phyloP scores from a whole-genome alignment of 495 filamentous ascomycete species.

The Lasiosphaeriaceae sp. region DNA sequence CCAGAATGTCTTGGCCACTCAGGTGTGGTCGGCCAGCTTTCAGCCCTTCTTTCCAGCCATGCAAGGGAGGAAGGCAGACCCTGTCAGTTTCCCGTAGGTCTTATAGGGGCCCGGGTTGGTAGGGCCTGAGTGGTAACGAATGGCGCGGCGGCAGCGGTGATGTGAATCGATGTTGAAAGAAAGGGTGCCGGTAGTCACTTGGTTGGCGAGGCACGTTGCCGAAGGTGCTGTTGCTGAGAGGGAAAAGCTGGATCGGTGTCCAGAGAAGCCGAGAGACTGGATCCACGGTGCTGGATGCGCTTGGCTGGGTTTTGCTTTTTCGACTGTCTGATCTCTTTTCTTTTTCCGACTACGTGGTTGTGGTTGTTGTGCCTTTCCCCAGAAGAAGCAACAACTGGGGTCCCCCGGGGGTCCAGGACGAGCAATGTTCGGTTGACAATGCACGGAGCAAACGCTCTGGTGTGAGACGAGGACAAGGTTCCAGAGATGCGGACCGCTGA shows the following conservation, averaged over 20 bases:
- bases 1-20: conserved; percentile 24
- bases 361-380: conserved; percentile 1
- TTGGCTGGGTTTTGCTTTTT: neutral
- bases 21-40: conserved; percentile 17
- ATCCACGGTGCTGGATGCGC: neutral
- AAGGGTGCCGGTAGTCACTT: neutral
- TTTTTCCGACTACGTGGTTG: neutral
- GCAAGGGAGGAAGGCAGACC: neutral
- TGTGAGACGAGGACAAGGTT: conserved; percentile 7
- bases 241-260: conserved; percentile 10
- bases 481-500: conserved; percentile 14
- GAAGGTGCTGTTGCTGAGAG: no score
- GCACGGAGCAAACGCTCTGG: conserved; percentile 1
- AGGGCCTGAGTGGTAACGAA: conserved; percentile 19
- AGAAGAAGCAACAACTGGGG: conserved; percentile 1
- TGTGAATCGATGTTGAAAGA: conserved; percentile 13
- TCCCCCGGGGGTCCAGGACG: conserved; percentile 7
- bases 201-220: no score
- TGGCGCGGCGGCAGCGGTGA: conserved; percentile 15
- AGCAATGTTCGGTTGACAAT: conserved; percentile 14
- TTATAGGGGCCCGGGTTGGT: neutral
- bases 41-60: conserved; percentile 16
- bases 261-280: conserved; percentile 12
- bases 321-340: neutral
- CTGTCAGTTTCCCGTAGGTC: neutral